Conservation (phyloP, 2,329 filamentous ascomycete species). For the Aspergillus aculeatus region DNA sequence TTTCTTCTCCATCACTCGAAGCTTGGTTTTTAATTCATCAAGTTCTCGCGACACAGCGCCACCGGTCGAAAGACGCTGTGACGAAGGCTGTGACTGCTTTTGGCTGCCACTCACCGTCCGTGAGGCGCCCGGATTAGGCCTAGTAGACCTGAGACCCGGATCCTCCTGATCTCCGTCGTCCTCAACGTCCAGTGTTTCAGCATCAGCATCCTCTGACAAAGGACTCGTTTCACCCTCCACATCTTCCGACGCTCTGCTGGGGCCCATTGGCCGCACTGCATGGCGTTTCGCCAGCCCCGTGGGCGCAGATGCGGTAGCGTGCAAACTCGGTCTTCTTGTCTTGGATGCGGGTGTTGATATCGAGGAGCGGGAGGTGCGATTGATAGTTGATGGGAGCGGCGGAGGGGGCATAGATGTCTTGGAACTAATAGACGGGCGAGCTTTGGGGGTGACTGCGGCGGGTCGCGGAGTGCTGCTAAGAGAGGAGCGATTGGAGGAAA, state of each 20-base stretch:
- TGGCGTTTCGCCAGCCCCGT: conserved; percentile 32
- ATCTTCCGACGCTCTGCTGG: conserved; percentile 29
- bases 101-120: conserved; percentile 27
- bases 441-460: conserved; percentile 50
- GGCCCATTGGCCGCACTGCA: conserved; percentile 30
- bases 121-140: conserved; percentile 25
- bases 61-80: conserved; percentile 46
- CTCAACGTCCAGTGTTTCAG: conserved; percentile 26
- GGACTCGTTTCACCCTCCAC: conserved; percentile 27
- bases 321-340: conserved; percentile 33
- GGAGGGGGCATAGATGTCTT: conserved; percentile 70
- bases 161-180: conserved; percentile 24
- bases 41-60: conserved; percentile 64
- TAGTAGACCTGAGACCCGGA: conserved; percentile 21
- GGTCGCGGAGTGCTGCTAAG: conserved; percentile 52
- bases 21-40: conserved; percentile 84
- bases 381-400: conserved; percentile 30
- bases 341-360: conserved; percentile 34
- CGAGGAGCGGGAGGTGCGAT: conserved; percentile 42
- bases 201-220: conserved; percentile 31
- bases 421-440: conserved; percentile 56
- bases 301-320: conserved; percentile 24
- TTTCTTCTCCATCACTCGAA: conserved; percentile 85
- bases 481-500: conserved; percentile 51
- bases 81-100: conserved; percentile 29